phyloP scores from a whole-genome alignment of 2,329 filamentous ascomycete genomes.

The Ophiocordyceps unilateralis region DNA sequence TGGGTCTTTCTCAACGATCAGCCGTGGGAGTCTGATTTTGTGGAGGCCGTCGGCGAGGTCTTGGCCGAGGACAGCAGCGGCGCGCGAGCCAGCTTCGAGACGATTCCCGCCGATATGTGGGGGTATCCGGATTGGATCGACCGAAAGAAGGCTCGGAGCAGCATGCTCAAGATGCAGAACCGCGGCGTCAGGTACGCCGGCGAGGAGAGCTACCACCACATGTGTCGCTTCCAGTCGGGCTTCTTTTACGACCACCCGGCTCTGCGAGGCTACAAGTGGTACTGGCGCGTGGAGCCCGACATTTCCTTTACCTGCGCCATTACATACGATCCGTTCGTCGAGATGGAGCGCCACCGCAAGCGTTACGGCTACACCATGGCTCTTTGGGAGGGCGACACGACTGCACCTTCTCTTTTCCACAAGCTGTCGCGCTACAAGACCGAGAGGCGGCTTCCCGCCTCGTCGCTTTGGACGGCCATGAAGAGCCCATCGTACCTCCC shows the following conservation, averaged over 20 bases:
- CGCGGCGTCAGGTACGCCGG: neutral
- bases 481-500: neutral
- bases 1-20: constrained; percentile 1
- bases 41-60: neutral
- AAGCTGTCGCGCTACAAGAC: neutral
- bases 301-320: neutral
- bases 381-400: neutral
- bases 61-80: neutral
- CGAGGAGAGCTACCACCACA: constrained; percentile 1
- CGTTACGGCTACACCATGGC: constrained; percentile 1
- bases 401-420: neutral
- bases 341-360: constrained; percentile 1
- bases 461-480: constrained; percentile 1
- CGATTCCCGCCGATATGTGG: neutral
- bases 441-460: neutral
- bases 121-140: constrained; percentile 1
- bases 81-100: neutral
- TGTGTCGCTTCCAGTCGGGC: constrained; percentile 1
- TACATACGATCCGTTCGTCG: constrained; percentile 1
- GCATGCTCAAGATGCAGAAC: neutral
- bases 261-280: neutral
- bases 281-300: constrained; percentile 1
- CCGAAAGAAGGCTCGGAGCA: neutral
- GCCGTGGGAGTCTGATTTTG: neutral
- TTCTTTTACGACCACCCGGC: constrained; percentile 1